phyloP scores from a whole-genome alignment of 2,329 filamentous ascomycete species.

The Trichoderma arundinaceum region DNA sequence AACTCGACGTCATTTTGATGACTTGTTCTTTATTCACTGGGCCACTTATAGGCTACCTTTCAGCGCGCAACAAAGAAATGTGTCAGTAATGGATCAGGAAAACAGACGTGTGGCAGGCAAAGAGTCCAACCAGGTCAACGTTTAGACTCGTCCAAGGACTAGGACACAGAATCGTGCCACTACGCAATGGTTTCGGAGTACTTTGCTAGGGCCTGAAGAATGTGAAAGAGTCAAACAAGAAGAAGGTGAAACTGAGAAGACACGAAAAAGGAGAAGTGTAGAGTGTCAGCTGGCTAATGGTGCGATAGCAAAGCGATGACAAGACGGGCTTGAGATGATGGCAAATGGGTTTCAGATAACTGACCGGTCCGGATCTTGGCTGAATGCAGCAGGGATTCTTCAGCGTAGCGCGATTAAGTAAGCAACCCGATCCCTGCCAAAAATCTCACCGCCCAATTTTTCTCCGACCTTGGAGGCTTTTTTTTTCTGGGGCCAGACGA shows the following conservation, averaged over 20 bases:
- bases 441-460: constrained; percentile 24
- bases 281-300: not conserved
- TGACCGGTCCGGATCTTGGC: constrained; percentile 5
- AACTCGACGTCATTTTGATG: constrained; percentile 59
- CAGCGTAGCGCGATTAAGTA: constrained; percentile 21
- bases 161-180: constrained; percentile 36
- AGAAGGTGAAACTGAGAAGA: not conserved
- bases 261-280: not conserved
- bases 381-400: constrained; percentile 4
- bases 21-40: constrained; percentile 6
- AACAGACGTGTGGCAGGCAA: constrained; percentile 42
- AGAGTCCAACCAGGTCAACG: constrained; percentile 53
- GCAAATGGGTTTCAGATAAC: constrained; percentile 26
- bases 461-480: constrained; percentile 4
- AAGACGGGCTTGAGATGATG: constrained; percentile 13
- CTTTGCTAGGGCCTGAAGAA: not conserved
- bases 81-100: constrained; percentile 47
- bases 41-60: constrained; percentile 37
- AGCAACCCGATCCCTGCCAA: not conserved
- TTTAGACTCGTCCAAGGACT: constrained; percentile 46
- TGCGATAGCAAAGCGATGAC: constrained; percentile 1
- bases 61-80: constrained; percentile 35
- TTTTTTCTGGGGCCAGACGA: constrained; percentile 19
- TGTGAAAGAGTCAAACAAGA: not conserved
- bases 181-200: not conserved